These are phyloP conservation scores for Scytalidium lignicola DNA, from an alignment of 2,329 filamentous ascomycete species.

Conservation along the genomic window DNA sequence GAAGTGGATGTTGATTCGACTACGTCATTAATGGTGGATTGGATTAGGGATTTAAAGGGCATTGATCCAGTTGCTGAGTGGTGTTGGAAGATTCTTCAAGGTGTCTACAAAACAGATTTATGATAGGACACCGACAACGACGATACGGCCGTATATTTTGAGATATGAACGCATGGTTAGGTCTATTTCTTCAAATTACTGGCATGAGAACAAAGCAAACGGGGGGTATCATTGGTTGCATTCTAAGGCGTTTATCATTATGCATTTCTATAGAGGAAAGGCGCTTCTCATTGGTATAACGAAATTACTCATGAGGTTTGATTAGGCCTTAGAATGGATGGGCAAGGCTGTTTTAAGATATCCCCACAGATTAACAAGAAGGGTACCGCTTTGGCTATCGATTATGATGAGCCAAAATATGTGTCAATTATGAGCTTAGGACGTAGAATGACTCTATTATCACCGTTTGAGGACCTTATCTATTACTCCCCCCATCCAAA, in stretches of 20 bases:
- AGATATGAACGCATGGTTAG: neutral
- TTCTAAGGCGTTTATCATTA: neutral
- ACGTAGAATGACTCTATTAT: no score
- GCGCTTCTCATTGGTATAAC: neutral
- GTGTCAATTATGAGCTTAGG: no score
- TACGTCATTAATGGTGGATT: conserved; percentile 49
- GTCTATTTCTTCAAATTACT: neutral
- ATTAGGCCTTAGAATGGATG: neutral
- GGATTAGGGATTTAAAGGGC: conserved; percentile 52
- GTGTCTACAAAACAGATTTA: conserved; percentile 20
- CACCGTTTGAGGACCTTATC: no score
- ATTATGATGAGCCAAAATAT: no score
- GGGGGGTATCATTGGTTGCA: neutral
- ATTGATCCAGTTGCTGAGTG: conserved; percentile 50
- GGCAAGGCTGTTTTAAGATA: neutral
- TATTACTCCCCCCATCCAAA: no score
- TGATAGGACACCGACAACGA: neutral
- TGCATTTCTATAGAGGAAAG: neutral
- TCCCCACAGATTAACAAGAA: neutral
- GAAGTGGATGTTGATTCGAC: conserved; percentile 47
- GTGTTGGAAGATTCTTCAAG: conserved; percentile 29
- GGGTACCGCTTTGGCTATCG: neutral
- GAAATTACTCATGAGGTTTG: neutral
- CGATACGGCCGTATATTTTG: neutral
- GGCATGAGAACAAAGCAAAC: neutral